A percentile compares a stretch with the other conserved stretches of the same genome.
Conservation (phyloP, 2,329 filamentous ascomycete species). For the Diplodia intermedia region DNA sequence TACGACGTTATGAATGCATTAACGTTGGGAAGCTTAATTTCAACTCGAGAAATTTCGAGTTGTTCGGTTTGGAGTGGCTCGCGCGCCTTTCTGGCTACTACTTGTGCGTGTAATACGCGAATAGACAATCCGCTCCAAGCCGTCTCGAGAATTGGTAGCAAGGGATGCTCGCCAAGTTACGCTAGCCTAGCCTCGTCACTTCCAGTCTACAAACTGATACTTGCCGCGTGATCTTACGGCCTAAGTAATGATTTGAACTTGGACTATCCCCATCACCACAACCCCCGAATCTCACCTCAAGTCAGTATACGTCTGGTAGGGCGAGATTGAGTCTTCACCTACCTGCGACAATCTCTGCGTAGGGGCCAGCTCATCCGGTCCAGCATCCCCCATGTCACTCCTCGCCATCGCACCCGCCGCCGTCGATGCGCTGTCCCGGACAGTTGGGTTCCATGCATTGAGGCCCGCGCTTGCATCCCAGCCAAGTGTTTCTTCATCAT, state of each 20-base stretch:
- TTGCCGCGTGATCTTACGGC: background rate
- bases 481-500: conserved; percentile 70
- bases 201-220: no score
- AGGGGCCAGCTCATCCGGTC: conserved; percentile 64
- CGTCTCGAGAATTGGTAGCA: no score
- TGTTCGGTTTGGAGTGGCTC: no score
- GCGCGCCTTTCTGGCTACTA: no score
- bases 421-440: conserved; percentile 48
- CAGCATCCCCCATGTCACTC: conserved; percentile 21
- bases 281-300: background rate
- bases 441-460: conserved; percentile 51
- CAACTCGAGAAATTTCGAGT: no score
- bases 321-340: background rate
- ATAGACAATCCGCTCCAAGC: no score
- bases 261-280: conserved; percentile 8
- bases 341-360: conserved; percentile 78
- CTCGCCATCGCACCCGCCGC: conserved; percentile 3
- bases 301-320: background rate
- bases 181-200: background rate
- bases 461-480: conserved; percentile 74
- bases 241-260: background rate
- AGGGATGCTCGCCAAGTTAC: background rate
- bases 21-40: no score
- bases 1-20: no score
- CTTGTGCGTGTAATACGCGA: no score